A percentile compares a stretch with the other conserved stretches of the same genome.
These are phyloP conservation scores for Millerozyma acaciae DNA, from an alignment of 805 yeast genomes.

Conservation along the genomic window DNA sequence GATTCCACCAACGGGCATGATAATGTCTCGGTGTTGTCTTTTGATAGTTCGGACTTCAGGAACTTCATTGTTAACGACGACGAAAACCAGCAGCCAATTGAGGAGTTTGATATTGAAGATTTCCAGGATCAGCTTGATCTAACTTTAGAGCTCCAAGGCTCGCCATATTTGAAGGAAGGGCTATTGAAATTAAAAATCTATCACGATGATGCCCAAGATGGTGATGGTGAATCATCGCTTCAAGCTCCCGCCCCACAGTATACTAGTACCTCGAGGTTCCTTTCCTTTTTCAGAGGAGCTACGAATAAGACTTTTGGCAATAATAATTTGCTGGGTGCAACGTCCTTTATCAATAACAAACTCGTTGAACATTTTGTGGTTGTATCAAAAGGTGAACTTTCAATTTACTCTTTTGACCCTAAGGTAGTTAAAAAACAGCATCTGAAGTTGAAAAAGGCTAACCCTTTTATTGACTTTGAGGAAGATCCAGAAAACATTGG, in stretches of 20 bases:
- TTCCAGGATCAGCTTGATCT: slow-evolving; percentile 52
- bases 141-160: slow-evolving; percentile 61
- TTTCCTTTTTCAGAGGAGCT: slow-evolving; percentile 24
- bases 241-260: slow-evolving; percentile 14
- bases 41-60: slow-evolving; percentile 21
- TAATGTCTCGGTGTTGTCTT: slow-evolving; percentile 30
- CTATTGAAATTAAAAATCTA: slow-evolving; percentile 42
- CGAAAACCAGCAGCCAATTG: slow-evolving; percentile 21
- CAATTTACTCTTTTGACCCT: slow-evolving; percentile 53
- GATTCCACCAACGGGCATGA: slow-evolving; percentile 27
- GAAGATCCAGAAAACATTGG: slow-evolving; percentile 32
- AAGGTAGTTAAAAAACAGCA: slow-evolving; percentile 39
- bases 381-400: slow-evolving; percentile 62
- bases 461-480: slow-evolving; percentile 10
- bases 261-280: slow-evolving; percentile 17
- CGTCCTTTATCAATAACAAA: slow-evolving; percentile 18
- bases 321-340: background rate
- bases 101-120: slow-evolving; percentile 36
- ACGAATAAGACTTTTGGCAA: background rate
- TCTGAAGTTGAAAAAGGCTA: slow-evolving; percentile 22
- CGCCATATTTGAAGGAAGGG: slow-evolving; percentile 80
- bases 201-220: slow-evolving; percentile 37
- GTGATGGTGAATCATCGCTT: slow-evolving; percentile 9
- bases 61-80: slow-evolving; percentile 14
- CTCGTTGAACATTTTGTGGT: slow-evolving; percentile 55